Conservation (phyloP, 495 filamentous ascomycete genomes). For the Rostrohypoxylon terebratum region DNA sequence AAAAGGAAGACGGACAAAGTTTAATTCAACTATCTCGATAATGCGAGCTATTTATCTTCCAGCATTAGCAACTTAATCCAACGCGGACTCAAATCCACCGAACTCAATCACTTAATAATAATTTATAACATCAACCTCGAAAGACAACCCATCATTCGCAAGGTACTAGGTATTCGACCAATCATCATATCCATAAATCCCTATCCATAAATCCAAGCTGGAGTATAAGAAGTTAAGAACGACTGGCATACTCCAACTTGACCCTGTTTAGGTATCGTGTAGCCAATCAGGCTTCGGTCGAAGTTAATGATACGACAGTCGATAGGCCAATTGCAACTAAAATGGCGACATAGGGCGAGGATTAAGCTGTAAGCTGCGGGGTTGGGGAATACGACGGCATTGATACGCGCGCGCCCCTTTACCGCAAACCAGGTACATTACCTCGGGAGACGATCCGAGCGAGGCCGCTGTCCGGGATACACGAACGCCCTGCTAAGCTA, state of each 20-base stretch:
- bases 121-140: background rate
- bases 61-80: background rate
- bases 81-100: background rate
- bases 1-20: background rate
- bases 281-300: conserved; percentile 26
- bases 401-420: conserved; percentile 1
- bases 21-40: background rate
- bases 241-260: background rate
- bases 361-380: conserved; percentile 30
- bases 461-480: conserved; percentile 13
- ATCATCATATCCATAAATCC: background rate
- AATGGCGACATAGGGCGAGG: conserved; percentile 9
- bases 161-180: background rate
- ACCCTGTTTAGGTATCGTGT: background rate
- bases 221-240: background rate
- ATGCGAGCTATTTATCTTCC: background rate
- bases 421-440: background rate
- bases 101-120: background rate
- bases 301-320: conserved; percentile 18
- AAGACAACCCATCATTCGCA: background rate
- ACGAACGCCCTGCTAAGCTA: background rate
- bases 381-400: conserved; percentile 22
- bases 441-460: conserved; percentile 7
- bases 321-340: conserved; percentile 19
- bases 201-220: background rate